Evolutionary conservation across 2,329 filamentous ascomycete species (phyloP).

Genomic region (Scedosporium aurantiacum): DNA sequence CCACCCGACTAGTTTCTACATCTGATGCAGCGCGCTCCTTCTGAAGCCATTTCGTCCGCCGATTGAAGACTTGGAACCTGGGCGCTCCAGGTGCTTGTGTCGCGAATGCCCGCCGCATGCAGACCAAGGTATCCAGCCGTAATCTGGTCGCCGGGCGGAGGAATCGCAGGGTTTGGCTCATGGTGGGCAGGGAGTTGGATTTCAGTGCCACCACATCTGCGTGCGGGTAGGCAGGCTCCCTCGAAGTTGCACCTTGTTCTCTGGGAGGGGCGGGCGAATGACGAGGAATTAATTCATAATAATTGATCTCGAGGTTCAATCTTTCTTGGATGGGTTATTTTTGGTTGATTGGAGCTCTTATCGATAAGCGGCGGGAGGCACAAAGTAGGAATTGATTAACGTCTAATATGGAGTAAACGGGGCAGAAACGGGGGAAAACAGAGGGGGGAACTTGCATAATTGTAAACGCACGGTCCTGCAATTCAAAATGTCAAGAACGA

Average conservation of each 20-base stretch:
- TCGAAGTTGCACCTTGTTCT: not conserved
- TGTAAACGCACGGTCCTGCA: no score
- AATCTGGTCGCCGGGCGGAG: not conserved
- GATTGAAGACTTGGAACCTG: conserved; percentile 84
- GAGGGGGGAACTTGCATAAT: not conserved
- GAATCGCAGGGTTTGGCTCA: conserved; percentile 4
- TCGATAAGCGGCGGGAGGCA: not conserved
- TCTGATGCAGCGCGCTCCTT: conserved; percentile 74
- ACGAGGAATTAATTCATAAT: not conserved
- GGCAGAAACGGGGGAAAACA: not conserved
- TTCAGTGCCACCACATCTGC: conserved; percentile 1
- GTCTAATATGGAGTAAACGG: not conserved
- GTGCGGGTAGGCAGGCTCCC: not conserved
- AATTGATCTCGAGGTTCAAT: not conserved
- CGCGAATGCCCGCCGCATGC: conserved; percentile 56
- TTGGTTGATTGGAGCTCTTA: not conserved
- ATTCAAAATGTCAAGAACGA: no score
- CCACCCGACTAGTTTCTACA: conserved; percentile 59
- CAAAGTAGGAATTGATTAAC: not conserved
- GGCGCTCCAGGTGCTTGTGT: conserved; percentile 67
- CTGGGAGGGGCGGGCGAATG: not conserved
- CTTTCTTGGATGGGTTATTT: not conserved
- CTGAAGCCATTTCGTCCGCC: conserved; percentile 76
- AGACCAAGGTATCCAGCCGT: not conserved
- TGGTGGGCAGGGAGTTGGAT: not conserved